phyloP scores from a whole-genome alignment of 2,329 filamentous ascomycete species.

The Achaetomium macrosporum region DNA sequence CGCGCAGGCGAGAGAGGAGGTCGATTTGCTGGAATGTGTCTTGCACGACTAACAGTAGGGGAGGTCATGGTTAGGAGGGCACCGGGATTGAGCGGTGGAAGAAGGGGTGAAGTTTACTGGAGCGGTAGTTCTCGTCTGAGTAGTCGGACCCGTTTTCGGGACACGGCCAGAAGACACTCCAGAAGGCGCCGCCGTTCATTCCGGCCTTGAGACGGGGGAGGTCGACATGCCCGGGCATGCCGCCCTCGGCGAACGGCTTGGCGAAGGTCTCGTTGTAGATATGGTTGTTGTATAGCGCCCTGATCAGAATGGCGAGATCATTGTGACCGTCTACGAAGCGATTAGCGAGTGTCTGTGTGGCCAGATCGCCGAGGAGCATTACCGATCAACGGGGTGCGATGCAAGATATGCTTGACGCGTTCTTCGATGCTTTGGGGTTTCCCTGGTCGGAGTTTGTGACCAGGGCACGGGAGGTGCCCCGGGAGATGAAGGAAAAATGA shows the following conservation, averaged over 20 bases:
- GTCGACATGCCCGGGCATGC: constrained; percentile 67
- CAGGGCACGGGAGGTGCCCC: constrained; percentile 11
- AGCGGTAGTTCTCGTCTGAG: constrained; percentile 52
- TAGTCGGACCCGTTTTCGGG: constrained; percentile 68
- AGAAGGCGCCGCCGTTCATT: constrained; percentile 78
- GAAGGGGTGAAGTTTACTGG: constrained; percentile 5
- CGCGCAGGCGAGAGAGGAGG: constrained; percentile 58
- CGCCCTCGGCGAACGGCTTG: constrained; percentile 66
- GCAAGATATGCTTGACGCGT: constrained; percentile 42
- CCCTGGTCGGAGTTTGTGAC: neutral
- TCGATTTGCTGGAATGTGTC: constrained; percentile 69
- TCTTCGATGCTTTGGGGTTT: constrained; percentile 35
- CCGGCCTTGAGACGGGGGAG: constrained; percentile 67
- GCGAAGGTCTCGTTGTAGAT: constrained; percentile 72
- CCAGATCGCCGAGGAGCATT: constrained; percentile 6
- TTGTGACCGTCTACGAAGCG: constrained; percentile 70
- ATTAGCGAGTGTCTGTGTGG: constrained; percentile 5
- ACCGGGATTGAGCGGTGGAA: neutral
- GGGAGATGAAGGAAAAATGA: constrained; percentile 26
- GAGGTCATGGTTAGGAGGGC: neutral
- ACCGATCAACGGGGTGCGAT: constrained; percentile 46
- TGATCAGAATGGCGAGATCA: constrained; percentile 73
- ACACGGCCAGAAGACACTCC: constrained; percentile 80
- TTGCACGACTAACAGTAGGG: constrained; percentile 13
- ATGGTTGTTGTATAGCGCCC: constrained; percentile 63